Conservation (phyloP, 116 monocot genomes). For the Cymodocea nodosa region DNA sequence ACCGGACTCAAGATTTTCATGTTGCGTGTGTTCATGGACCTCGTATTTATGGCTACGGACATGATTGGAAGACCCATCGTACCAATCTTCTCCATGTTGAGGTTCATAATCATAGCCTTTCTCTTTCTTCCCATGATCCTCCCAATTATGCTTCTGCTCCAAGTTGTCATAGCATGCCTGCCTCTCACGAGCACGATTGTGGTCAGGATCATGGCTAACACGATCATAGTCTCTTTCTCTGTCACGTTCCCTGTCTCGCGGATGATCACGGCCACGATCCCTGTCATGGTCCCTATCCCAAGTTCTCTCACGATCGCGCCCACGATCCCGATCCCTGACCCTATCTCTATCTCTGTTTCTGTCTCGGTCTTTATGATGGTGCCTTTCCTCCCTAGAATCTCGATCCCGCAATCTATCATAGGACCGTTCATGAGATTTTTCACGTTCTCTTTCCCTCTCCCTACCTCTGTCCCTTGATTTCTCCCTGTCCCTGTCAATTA, state of each 20-base stretch:
- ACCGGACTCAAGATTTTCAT: constrained; percentile 5
- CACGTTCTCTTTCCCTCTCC: constrained; percentile 43
- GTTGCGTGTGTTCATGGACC: constrained; percentile 10
- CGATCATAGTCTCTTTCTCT: constrained; percentile 39
- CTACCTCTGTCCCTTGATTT: constrained; percentile 55
- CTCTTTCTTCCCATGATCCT: constrained; percentile 8
- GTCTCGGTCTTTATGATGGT: constrained; percentile 56
- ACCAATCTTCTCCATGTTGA: constrained; percentile 19
- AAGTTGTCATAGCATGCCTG: constrained; percentile 16
- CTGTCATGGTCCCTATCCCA: constrained; percentile 35
- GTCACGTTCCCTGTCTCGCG: constrained; percentile 29
- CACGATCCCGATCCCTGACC: constrained; percentile 14
- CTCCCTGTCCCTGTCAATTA: constrained; percentile 34
- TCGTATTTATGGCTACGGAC: constrained; percentile 14
- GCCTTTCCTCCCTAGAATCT: constrained; percentile 54
- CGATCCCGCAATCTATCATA: constrained; percentile 44
- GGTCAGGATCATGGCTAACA: constrained; percentile 25
- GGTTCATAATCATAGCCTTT: constrained; percentile 30
- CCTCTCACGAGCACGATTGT: constrained; percentile 27
- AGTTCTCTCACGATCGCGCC: constrained; percentile 17
- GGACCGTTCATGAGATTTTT: constrained; percentile 13
- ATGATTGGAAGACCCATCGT: constrained; percentile 17
- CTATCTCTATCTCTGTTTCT: constrained; percentile 34
- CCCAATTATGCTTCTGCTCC: constrained; percentile 20
- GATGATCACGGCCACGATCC: constrained; percentile 22